Base-by-base conservation (phyloP, 176 grass and related monocot genomes). In the Sorghum bicolor region DNA sequence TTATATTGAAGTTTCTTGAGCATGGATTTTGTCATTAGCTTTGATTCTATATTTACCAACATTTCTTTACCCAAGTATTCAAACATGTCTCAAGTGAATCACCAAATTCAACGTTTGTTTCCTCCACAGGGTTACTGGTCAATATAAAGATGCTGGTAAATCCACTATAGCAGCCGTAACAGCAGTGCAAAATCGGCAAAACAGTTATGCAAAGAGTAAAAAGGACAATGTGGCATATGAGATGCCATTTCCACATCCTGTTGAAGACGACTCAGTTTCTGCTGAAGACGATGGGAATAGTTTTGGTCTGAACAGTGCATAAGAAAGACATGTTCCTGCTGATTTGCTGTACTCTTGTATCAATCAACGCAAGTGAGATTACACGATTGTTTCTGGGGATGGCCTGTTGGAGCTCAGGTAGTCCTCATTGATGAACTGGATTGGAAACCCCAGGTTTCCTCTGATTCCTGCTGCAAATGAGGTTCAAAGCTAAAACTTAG, bases 71-170 rank as follows among this genome's bases (percentile, higher is more conserved):
- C 1, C 29, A 45, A 44, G 28, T 81, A 0, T 43, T 40, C 1
- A 28, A 79, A 52, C 50, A 20, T 31, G 9, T 10, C 48, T 38
- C 38, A 17, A 17, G 17, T 68, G 45, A 79, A 62, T 83, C 32
- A 50, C 69, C 22, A 55, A 80, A 67, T 34, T 5, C 1, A n/a
- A 12, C 7, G 4, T 76, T 80, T 63, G 45, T 69, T 25, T 65
- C 22, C 64, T 58, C 10, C 24, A 70, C 86, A 97, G 95, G 86
- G 52, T 82, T 84, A 94, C 90, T 33, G 92, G 95, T 83, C 84
- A 90, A 75, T 97, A 76, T 63, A 84, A 24, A 33, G 90, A 97
- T 53, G 72, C 82, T 5, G 86, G 84, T 47, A 25, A 83, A 45
- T 34, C 37, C 28, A 60, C n/a, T 69, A 1, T 16, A 43, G 47